phyloP scores from a whole-genome alignment of 1,284 basidiomycete species.

The Cutaneotrichosporon cutaneum region DNA sequence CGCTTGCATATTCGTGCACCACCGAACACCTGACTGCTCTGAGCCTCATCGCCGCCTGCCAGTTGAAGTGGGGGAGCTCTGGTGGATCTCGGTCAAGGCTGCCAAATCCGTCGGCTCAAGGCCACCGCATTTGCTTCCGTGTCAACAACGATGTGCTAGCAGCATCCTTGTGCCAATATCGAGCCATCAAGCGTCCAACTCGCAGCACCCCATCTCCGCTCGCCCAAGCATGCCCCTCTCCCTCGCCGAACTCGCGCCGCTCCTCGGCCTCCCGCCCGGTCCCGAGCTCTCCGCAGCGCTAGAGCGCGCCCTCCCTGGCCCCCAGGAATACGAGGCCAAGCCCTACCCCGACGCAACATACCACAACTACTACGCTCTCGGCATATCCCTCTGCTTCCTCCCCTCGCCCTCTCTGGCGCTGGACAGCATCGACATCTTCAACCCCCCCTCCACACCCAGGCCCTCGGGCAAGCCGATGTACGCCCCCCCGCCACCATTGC shows the following conservation, averaged over 20 bases:
- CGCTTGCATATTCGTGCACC: too few species aligned
- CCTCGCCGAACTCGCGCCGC: conserved; percentile 13
- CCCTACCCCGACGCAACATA: conserved; percentile 77
- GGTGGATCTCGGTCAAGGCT: too few species aligned
- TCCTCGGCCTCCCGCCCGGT: conserved; percentile 22
- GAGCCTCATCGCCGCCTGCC: too few species aligned
- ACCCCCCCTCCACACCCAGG: conserved; percentile 45
- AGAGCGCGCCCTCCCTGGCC: conserved; percentile 9
- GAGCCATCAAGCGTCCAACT: neutral
- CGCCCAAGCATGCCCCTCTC: conserved; percentile 9
- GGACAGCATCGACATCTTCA: conserved; percentile 78
- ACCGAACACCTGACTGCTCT: too few species aligned
- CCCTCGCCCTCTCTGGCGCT: conserved; percentile 57
- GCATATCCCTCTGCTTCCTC: conserved; percentile 70
- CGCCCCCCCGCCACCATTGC: conserved; percentile 54
- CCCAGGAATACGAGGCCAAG: conserved; percentile 64
- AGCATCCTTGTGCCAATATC: neutral
- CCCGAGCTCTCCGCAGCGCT: conserved; percentile 19
- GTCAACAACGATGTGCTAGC: neutral
- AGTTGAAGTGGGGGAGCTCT: too few species aligned
- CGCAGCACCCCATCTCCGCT: too few species aligned
- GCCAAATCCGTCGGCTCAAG: too few species aligned
- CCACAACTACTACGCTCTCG: conserved; percentile 74
- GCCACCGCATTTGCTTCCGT: neutral
- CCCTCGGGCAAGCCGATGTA: conserved; percentile 13